Evolutionary conservation across 768 basidiomycete species (phyloP).

Genomic region (Phallus indusiatus): DNA sequence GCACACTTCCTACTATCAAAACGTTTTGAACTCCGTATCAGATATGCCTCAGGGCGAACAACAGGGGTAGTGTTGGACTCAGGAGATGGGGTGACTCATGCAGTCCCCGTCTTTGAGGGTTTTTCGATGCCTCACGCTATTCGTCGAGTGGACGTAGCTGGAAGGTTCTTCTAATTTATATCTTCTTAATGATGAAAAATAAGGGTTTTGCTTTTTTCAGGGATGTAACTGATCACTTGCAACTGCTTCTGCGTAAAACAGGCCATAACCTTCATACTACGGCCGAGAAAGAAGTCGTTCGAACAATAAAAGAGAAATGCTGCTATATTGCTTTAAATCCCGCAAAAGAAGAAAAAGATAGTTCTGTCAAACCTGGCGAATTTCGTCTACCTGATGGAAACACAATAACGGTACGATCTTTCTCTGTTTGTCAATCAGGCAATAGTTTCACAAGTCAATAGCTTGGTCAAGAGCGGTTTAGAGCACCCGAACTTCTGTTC

Average conservation of each 20-base stretch:
- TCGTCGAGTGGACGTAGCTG: slow-evolving; percentile 90
- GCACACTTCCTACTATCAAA: not conserved
- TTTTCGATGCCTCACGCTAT: slow-evolving; percentile 99
- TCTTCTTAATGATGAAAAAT: not conserved
- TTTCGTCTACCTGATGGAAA: slow-evolving; percentile 95
- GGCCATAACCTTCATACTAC: slow-evolving; percentile 95
- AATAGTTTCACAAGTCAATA: slow-evolving; percentile 24
- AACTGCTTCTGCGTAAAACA: slow-evolving; percentile 85
- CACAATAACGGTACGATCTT: slow-evolving; percentile 61
- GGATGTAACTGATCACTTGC: slow-evolving; percentile 95
- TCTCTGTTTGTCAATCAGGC: not conserved
- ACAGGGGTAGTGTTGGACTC: slow-evolving; percentile 99
- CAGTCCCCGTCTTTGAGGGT: slow-evolving; percentile 97
- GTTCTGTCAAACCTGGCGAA: slow-evolving; percentile 66
- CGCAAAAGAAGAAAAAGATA: slow-evolving; percentile 91
- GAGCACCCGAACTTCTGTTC: slow-evolving; percentile 95
- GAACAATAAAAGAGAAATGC: slow-evolving; percentile 96
- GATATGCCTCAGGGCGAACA: slow-evolving; percentile 96
- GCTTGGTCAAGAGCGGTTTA: slow-evolving; percentile 92
- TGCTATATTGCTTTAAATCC: slow-evolving; percentile 94
- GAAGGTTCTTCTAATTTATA: slow-evolving; percentile 50
- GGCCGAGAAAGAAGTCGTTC: slow-evolving; percentile 92
- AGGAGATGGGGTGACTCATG: slow-evolving; percentile 97
- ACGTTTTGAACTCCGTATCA: slow-evolving; percentile 22
- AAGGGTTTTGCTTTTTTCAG: slow-evolving; percentile 33